Conservation (phyloP, 164 flowering plant genomes). For the Liriodendron chinense region DNA sequence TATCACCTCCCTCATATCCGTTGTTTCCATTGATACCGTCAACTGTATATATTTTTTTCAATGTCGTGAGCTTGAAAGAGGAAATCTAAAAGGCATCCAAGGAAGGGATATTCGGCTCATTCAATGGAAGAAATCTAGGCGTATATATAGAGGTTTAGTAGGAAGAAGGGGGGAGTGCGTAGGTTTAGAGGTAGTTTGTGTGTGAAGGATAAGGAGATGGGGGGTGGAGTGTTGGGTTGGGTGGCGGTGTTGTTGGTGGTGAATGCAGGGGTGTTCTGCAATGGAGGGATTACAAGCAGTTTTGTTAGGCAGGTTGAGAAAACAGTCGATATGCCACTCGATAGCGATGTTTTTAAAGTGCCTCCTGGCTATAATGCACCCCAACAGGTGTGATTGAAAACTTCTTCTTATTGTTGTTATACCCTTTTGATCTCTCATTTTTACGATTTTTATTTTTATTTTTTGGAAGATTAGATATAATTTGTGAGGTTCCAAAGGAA, state of each 20-base stretch:
- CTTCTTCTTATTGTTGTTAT: background rate
- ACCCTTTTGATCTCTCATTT: background rate
- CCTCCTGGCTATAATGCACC: slow-evolving; percentile 56
- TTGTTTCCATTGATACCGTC: no score
- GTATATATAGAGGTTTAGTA: no score
- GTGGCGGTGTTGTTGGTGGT: slow-evolving; percentile 13
- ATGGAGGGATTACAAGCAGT: slow-evolving; percentile 39
- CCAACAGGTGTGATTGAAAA: slow-evolving; percentile 34
- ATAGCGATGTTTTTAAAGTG: slow-evolving; percentile 24
- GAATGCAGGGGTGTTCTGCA: slow-evolving; percentile 15
- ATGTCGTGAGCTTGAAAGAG: background rate
- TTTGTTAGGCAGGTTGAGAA: slow-evolving; percentile 27
- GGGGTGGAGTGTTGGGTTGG: background rate
- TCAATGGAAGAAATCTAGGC: background rate
- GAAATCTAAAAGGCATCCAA: background rate
- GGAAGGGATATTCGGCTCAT: background rate
- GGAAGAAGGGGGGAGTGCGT: background rate
- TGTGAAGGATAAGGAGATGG: background rate
- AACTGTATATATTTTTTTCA: no score
- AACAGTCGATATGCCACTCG: slow-evolving; percentile 38
- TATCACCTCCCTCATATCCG: background rate
- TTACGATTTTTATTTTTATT: no score
- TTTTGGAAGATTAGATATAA: no score
- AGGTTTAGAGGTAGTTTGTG: background rate
- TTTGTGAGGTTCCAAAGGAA: no score